Percentiles rank a stretch among this genome's conserved stretches.
Evolutionary conservation across 805 yeast genomes (phyloP).

Genomic region (Pichia exigua): DNA sequence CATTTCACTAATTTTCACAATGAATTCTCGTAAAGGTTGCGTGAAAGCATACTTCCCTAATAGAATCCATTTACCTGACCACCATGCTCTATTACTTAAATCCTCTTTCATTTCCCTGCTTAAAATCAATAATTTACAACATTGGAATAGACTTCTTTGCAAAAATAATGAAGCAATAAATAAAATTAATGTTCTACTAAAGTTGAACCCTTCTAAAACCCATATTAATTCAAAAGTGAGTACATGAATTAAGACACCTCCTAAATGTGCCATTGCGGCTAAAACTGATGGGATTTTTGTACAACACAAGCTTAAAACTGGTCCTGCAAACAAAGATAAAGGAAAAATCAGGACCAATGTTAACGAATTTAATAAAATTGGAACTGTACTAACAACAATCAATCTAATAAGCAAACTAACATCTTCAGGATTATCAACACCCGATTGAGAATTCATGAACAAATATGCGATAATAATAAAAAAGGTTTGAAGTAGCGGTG

Average conservation of each 20-base stretch:
- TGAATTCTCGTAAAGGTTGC: conserved; percentile 39
- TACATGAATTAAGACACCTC: conserved; percentile 29
- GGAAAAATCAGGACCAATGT: conserved; percentile 29
- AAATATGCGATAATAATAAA: conserved; percentile 65
- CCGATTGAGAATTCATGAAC: conserved; percentile 82
- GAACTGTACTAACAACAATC: conserved; percentile 41
- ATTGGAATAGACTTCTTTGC: conserved; percentile 31
- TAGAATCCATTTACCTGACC: conserved; percentile 44
- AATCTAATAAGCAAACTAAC: conserved; percentile 59
- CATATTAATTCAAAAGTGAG: conserved; percentile 31
- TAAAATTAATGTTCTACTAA: conserved; percentile 32
- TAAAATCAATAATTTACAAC: conserved; percentile 27
- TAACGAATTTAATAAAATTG: conserved; percentile 35
- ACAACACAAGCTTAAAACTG: conserved; percentile 29
- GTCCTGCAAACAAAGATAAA: conserved; percentile 32
- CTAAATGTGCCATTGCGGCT: conserved; percentile 35
- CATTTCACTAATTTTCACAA: conserved; percentile 39
- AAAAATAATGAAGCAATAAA: conserved; percentile 31
- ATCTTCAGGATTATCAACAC: conserved; percentile 47
- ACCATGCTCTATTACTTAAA: conserved; percentile 40
- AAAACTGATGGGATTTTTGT: conserved; percentile 29
- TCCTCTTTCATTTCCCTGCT: conserved; percentile 38
- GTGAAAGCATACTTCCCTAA: conserved; percentile 30
- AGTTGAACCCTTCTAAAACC: conserved; percentile 36
- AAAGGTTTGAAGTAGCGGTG: conserved; percentile 64